Base-by-base conservation (phyloP, 1,284 basidiomycete species). In the Ganoderma lingzhi region DNA sequence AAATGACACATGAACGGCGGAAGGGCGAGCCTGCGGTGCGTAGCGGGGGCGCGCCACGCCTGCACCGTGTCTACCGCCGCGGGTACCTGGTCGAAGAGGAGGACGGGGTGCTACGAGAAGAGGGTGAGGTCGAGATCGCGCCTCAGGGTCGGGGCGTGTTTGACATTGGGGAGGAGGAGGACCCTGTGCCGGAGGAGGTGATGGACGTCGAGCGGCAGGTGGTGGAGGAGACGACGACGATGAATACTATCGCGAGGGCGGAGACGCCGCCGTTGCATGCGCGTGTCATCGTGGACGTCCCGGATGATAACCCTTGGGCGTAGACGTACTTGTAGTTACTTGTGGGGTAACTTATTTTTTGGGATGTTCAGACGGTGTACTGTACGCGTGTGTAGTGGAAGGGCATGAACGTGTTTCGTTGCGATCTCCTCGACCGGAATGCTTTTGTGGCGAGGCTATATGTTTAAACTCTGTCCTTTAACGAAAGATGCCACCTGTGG, bases 231-330 rank as follows among this genome's bases (percentile, higher is more conserved):
- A 62, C 65, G 68, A 35, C 41, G 68, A 23, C 19, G 28, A 70
- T 67, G 9, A 23, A 23, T 23, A 23, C 23, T 23, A 71, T 79
- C n/a, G 77, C 75, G 62, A 69, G 74, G 63, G 81, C 78, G 48
- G 77, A 73, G 66, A 86, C 86, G 32, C 86, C 87, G 28, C 87
- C 87, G 53, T 70, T 80, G 44, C 82, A 87, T 74, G 83, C 83
- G 8, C 81, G 79, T 6, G 71, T 75, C 42, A 69, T 75, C n/a
- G 71, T 78, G 56, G 76, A 78, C 65, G 74, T 80, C 37, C 77
- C 80, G 59, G 81, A 84, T 35, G 83, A 86, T 71, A 89, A 90
- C 76, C 88, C 88, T 15, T 89, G 88, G 87, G 86, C 83, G 64
- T 87, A 71, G 64, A 55, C 2, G 28, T 48, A 12, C 30, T 23